phyloP scores from a whole-genome alignment of 441 rosid genomes.

The Capsella rubella region DNA sequence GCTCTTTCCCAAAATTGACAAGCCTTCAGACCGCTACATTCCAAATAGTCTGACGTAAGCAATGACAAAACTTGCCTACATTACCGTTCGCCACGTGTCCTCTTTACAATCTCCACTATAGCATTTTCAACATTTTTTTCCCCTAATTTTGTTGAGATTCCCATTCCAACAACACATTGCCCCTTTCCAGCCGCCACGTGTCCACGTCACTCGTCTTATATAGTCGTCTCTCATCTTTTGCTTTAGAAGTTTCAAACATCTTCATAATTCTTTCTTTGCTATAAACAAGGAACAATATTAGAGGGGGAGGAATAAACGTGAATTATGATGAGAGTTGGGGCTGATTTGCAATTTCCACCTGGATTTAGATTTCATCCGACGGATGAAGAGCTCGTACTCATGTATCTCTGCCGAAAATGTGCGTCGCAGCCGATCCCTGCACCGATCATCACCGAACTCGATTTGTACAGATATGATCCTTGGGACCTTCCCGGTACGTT shows the following conservation, averaged over 20 bases:
- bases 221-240: slow-evolving; percentile 49
- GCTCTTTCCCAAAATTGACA: slow-evolving; percentile 27
- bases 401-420: slow-evolving; percentile 78
- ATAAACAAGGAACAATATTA: slow-evolving; percentile 14
- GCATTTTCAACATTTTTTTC: slow-evolving; percentile 26
- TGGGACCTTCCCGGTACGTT: slow-evolving; percentile 85
- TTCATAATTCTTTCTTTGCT: slow-evolving; percentile 20
- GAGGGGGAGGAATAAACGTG: background rate
- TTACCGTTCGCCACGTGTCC: slow-evolving; percentile 65
- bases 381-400: slow-evolving; percentile 86
- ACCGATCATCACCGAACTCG: slow-evolving; percentile 81
- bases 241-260: slow-evolving; percentile 67
- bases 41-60: slow-evolving; percentile 81
- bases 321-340: slow-evolving; percentile 48
- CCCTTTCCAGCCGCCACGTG: slow-evolving; percentile 49
- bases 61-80: slow-evolving; percentile 69
- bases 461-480: slow-evolving; percentile 77
- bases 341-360: slow-evolving; percentile 63
- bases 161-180: slow-evolving; percentile 10
- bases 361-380: slow-evolving; percentile 95
- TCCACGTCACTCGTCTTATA: slow-evolving; percentile 50
- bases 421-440: slow-evolving; percentile 70
- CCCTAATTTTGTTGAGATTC: slow-evolving; percentile 53
- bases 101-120: slow-evolving; percentile 37
- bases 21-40: slow-evolving; percentile 46